A percentile compares a stretch with the other conserved stretches of the same genome.
phyloP scores from a whole-genome alignment of 352 stramenopile species.

The Phytophthora aleatoria region DNA sequence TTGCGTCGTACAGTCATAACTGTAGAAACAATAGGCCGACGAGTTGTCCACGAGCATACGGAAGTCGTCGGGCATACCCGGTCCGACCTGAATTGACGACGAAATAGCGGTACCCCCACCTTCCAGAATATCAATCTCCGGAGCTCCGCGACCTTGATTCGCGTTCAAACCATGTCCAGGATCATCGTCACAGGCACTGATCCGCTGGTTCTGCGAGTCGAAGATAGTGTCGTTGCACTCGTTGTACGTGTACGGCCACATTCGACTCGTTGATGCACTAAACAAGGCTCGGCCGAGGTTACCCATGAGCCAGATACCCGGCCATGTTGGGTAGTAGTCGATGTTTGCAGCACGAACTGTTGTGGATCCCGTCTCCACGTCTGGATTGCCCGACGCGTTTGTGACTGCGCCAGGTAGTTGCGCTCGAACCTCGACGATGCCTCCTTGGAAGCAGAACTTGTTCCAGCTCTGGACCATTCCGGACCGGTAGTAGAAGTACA shows the following conservation, averaged over 20 bases:
- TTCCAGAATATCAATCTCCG: constrained; percentile 96
- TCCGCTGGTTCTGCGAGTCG: constrained; percentile 56
- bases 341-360: constrained; percentile 24
- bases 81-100: constrained; percentile 90
- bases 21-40: too few relatives aligned
- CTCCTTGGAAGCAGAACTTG: constrained; percentile 94
- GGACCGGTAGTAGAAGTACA: constrained; percentile 52
- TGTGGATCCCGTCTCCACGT: constrained; percentile 36
- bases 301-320: constrained; percentile 95
- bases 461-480: constrained; percentile 92
- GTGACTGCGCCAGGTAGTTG: constrained; percentile 85
- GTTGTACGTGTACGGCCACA: constrained; percentile 96
- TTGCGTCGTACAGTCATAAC: too few relatives aligned
- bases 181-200: constrained; percentile 87
- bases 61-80: constrained; percentile 64
- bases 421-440: constrained; percentile 85
- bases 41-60: too few relatives aligned
- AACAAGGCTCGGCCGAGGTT: constrained; percentile 95
- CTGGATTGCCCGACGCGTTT: constrained; percentile 42
- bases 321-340: constrained; percentile 83
- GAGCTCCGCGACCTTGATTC: constrained; percentile 87
- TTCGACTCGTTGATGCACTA: constrained; percentile 89
- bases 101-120: constrained; percentile 78
- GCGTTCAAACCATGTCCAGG: constrained; percentile 92
- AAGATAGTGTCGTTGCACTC: constrained; percentile 80